Conservation (phyloP, 1,284 basidiomycete genomes). For the Austroboletus niveus region DNA sequence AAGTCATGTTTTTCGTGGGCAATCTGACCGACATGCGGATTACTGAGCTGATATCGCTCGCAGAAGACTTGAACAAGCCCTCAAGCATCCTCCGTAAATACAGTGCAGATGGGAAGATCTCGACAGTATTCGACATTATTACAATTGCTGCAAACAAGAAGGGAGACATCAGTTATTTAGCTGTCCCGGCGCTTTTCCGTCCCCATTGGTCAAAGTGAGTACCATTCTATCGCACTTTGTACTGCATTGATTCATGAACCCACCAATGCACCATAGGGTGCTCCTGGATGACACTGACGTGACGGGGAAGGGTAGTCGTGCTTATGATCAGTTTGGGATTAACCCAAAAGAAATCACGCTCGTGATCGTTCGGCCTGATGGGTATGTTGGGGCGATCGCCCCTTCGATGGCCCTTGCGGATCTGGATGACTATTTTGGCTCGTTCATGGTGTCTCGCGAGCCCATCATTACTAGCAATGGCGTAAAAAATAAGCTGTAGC, state of each 20-base stretch:
- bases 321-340: neutral
- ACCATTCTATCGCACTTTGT: neutral
- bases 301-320: neutral
- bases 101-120: neutral
- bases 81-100: neutral
- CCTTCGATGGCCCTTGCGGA: slow-evolving; percentile 2
- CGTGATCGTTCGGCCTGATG: slow-evolving; percentile 11
- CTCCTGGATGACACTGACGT: neutral
- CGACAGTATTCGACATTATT: neutral
- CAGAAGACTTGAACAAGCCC: neutral
- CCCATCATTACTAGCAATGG: neutral
- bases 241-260: neutral
- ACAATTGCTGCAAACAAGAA: neutral
- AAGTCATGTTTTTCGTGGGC: neutral
- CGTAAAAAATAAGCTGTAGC: neutral
- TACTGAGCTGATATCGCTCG: neutral
- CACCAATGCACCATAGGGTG: neutral
- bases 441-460: neutral
- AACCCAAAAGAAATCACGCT: neutral
- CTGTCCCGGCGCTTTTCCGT: neutral
- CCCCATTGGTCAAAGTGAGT: neutral
- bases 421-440: neutral
- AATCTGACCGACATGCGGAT: neutral
- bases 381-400: slow-evolving; percentile 8
- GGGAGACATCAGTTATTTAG: neutral